phyloP scores from a whole-genome alignment of 148 eudicot species.

The Hydrangea macrophylla region DNA sequence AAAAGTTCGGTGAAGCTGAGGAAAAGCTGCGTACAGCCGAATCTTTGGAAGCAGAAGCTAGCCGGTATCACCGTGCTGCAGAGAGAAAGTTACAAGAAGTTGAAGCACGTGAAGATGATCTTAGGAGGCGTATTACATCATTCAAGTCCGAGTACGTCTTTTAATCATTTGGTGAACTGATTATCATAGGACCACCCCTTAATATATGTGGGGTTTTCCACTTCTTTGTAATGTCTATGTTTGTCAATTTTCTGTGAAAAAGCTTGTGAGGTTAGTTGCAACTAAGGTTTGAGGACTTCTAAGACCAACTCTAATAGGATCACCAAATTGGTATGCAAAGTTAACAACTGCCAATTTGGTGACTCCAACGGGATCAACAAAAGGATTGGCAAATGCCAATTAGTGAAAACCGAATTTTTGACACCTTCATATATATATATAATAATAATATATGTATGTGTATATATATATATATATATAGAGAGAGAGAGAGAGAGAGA shows the following conservation, averaged over 20 bases:
- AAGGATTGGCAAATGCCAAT: no score
- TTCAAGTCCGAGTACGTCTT: conserved; percentile 75
- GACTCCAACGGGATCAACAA: no score
- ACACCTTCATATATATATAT: no score
- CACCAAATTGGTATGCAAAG: no score
- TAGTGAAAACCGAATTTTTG: no score
- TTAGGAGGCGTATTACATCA: conserved; percentile 63
- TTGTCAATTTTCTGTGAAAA: neutral
- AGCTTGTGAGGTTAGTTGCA: neutral
- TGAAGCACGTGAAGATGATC: conserved; percentile 97
- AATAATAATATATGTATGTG: no score
- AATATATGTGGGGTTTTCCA: neutral
- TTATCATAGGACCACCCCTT: neutral
- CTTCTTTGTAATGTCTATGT: neutral
- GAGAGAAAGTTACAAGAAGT: conserved; percentile 87
- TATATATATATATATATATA: no score
- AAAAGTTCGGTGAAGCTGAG: conserved; percentile 61
- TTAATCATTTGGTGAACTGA: neutral
- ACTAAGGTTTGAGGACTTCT: neutral
- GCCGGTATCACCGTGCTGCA: conserved; percentile 64
- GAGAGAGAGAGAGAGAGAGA: no score
- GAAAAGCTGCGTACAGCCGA: conserved; percentile 63
- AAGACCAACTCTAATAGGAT: no score
- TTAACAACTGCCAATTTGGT: no score
- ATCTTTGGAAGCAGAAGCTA: conserved; percentile 73